Percentiles rank a stretch among this genome's conserved stretches.
Evolutionary conservation across 495 filamentous ascomycete genomes (phyloP).

Genomic region (Lophiotrema nucula): DNA sequence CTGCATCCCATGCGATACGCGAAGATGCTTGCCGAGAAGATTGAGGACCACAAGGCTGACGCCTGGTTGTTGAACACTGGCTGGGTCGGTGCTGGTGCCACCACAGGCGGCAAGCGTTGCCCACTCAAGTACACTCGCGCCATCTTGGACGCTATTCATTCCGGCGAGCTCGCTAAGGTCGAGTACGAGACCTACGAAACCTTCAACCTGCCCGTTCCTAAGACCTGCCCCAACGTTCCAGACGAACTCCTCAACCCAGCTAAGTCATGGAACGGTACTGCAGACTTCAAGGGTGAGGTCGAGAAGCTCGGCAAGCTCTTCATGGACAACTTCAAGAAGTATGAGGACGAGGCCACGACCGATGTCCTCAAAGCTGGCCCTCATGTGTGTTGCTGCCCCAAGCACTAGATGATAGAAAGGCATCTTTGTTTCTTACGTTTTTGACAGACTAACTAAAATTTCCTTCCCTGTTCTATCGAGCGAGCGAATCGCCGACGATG

Average conservation of each 20-base stretch:
- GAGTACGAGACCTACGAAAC: conserved; percentile 94
- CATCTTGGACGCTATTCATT: conserved; percentile 97
- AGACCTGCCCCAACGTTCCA: conserved; percentile 79
- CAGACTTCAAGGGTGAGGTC: conserved; percentile 81
- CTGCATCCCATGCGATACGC: conserved; percentile 99
- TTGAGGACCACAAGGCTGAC: conserved; percentile 89
- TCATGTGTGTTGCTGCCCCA: conserved; percentile 37
- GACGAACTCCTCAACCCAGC: conserved; percentile 90
- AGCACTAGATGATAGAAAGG: too few relatives aligned
- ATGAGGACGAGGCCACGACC: conserved; percentile 77
- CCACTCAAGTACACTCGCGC: conserved; percentile 98
- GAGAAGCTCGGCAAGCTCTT: conserved; percentile 84
- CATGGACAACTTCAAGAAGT: conserved; percentile 97
- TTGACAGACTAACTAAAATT: too few relatives aligned
- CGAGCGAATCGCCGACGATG: too few relatives aligned
- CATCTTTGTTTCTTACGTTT: too few relatives aligned
- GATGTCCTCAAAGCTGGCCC: conserved; percentile 76
- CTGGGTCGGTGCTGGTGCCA: conserved; percentile 95
- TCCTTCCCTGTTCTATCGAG: too few relatives aligned
- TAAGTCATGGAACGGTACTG: conserved; percentile 80
- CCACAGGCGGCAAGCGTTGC: conserved; percentile 95
- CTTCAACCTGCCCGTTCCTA: conserved; percentile 95
- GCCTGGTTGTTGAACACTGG: conserved; percentile 99
- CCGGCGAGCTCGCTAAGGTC: conserved; percentile 82
- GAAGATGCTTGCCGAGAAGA: conserved; percentile 97